phyloP scores from a whole-genome alignment of 2,329 filamentous ascomycete genomes.

The Aspergillus eucalypticola region DNA sequence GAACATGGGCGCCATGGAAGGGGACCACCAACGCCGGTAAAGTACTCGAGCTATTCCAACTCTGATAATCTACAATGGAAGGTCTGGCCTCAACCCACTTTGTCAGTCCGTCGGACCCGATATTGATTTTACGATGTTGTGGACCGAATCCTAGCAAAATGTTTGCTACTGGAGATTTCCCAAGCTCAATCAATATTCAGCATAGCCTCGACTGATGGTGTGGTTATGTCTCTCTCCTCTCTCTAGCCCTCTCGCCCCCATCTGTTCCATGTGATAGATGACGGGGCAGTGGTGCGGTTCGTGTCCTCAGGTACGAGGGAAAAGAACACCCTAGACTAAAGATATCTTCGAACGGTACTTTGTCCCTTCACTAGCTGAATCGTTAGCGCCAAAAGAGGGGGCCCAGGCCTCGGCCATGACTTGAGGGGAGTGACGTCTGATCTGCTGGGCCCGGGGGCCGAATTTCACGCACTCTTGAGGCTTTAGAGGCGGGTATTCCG shows the following conservation, averaged over 20 bases:
- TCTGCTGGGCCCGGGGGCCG: background rate
- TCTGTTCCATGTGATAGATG: background rate
- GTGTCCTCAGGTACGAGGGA: background rate
- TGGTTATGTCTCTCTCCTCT: too few species aligned
- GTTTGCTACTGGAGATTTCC: too few species aligned
- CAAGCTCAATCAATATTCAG: too few species aligned
- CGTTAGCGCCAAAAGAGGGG: background rate
- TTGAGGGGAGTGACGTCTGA: conserved; percentile 15
- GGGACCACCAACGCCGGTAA: background rate
- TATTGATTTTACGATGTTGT: too few species aligned
- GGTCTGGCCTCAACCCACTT: too few species aligned
- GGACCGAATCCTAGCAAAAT: too few species aligned
- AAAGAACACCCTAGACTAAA: background rate
- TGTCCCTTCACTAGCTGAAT: background rate
- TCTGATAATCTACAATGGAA: background rate
- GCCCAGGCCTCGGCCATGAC: conserved; percentile 5
- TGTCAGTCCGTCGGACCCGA: too few species aligned
- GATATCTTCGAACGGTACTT: background rate
- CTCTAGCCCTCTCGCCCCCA: background rate
- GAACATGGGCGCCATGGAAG: background rate
- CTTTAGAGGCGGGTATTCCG: conserved; percentile 1
- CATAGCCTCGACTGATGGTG: too few species aligned
- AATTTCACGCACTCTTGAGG: conserved; percentile 4
- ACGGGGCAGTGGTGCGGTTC: too few species aligned
- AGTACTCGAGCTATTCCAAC: too few species aligned